Evolutionary conservation across 2,329 filamentous ascomycete species (phyloP).

Genomic region (Escovopsis sp.): DNA sequence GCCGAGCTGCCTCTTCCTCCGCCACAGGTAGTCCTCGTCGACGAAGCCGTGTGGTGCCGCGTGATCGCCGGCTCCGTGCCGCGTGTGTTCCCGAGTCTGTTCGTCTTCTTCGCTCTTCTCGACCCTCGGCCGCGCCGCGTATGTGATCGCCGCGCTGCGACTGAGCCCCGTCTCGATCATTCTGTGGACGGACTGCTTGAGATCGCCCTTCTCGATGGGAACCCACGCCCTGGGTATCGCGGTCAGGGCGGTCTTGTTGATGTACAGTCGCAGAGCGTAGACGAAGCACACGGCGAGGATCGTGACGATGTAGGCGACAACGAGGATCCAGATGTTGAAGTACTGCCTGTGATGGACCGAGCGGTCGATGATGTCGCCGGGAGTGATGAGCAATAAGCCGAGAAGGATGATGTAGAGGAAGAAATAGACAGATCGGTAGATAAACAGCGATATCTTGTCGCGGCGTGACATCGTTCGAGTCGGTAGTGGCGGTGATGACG

Average conservation of each 20-base stretch:
- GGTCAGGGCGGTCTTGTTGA: constrained; percentile 63
- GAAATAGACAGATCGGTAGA: constrained; percentile 68
- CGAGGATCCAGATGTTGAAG: constrained; percentile 74
- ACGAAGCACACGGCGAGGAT: constrained; percentile 57
- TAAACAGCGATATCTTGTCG: constrained; percentile 55
- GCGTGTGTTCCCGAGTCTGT: constrained; percentile 8
- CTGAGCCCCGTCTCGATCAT: constrained; percentile 61
- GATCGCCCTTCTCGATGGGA: constrained; percentile 72
- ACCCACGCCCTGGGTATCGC: constrained; percentile 80
- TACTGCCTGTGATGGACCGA: constrained; percentile 50
- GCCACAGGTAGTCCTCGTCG: constrained; percentile 5
- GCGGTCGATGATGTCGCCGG: constrained; percentile 68
- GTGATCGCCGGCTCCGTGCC: neutral
- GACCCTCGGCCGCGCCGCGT: constrained; percentile 34
- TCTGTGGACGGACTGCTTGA: constrained; percentile 57
- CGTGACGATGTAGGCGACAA: constrained; percentile 60
- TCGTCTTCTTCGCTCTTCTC: constrained; percentile 7
- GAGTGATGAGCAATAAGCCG: constrained; percentile 63
- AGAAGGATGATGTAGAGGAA: constrained; percentile 60
- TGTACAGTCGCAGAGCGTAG: constrained; percentile 74
- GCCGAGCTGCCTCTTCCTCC: constrained; percentile 25
- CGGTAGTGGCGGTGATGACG: neutral
- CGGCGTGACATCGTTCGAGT: constrained; percentile 7
- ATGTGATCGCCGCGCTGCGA: constrained; percentile 68
- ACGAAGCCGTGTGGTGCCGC: too few species aligned